Evolutionary conservation across 805 yeast genomes (phyloP).

Genomic region (Lachancea dasiensis): DNA sequence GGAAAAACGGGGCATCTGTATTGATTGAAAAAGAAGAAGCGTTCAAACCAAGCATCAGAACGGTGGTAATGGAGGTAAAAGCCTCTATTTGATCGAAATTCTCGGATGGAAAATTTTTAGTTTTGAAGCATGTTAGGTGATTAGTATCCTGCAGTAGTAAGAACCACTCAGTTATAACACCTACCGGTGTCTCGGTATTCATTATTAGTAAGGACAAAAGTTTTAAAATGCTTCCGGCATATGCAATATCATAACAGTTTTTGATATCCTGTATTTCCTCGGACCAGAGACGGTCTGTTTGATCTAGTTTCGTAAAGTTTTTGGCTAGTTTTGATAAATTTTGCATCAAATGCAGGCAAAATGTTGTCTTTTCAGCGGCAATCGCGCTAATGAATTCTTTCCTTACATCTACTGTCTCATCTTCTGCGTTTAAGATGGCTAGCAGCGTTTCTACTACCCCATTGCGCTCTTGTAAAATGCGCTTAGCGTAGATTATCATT

Average conservation of each 20-base stretch:
- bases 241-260: constrained; percentile 31
- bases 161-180: constrained; percentile 49
- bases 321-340: constrained; percentile 7
- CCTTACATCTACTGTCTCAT: constrained; percentile 19
- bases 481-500: constrained; percentile 30
- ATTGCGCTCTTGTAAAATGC: constrained; percentile 46
- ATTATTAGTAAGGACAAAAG: constrained; percentile 37
- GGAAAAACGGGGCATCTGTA: constrained; percentile 35
- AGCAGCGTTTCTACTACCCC: constrained; percentile 39
- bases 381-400: constrained; percentile 20
- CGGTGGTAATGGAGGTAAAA: constrained; percentile 42
- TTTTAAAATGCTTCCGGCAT: constrained; percentile 33
- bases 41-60: constrained; percentile 53
- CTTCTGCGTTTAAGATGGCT: constrained; percentile 22
- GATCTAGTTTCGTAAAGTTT: constrained; percentile 4
- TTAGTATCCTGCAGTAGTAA: constrained; percentile 37
- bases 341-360: constrained; percentile 21
- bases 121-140: constrained; percentile 19
- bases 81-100: constrained; percentile 36
- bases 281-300: constrained; percentile 9
- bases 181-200: constrained; percentile 32
- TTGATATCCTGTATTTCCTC: constrained; percentile 17
- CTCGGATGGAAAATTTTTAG: constrained; percentile 10
- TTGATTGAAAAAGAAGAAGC: constrained; percentile 40
- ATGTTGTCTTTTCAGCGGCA: constrained; percentile 18